These are phyloP conservation scores for Cercospora janseana DNA, from an alignment of 2,329 filamentous ascomycete genomes.

Conservation along the genomic window DNA sequence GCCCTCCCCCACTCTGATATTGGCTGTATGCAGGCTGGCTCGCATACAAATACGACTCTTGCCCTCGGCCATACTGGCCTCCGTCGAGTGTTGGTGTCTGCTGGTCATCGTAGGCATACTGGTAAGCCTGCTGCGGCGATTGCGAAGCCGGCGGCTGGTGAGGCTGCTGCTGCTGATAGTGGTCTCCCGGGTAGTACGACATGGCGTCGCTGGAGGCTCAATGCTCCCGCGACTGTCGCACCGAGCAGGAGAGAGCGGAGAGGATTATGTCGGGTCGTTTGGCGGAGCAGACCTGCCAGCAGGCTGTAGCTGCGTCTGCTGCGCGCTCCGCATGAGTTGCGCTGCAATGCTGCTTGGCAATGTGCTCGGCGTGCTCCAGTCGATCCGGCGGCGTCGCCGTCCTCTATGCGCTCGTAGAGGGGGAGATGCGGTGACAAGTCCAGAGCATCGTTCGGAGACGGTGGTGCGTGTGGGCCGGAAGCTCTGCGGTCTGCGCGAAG, in stretches of 20 bases:
- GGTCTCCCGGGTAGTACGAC: constrained; percentile 57
- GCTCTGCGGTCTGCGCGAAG: too few species aligned
- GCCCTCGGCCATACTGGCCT: constrained; percentile 24
- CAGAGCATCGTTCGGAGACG: background rate
- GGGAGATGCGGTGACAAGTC: background rate
- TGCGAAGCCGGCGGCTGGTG: constrained; percentile 17
- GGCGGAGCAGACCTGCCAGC: constrained; percentile 20
- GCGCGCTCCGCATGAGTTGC: constrained; percentile 14
- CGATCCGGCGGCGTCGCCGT: background rate
- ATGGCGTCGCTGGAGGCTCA: constrained; percentile 38
- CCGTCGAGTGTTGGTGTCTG: constrained; percentile 31
- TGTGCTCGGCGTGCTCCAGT: background rate
- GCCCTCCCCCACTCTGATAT: constrained; percentile 29
- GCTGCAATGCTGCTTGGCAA: background rate
- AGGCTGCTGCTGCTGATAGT: constrained; percentile 38
- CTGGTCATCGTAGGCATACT: constrained; percentile 30
- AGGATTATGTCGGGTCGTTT: constrained; percentile 18
- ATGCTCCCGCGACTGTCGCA: constrained; percentile 4
- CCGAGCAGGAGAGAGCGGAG: background rate
- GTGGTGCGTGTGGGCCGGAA: too few species aligned
- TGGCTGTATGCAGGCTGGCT: constrained; percentile 30
- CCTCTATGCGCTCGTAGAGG: background rate
- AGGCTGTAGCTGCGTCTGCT: constrained; percentile 16
- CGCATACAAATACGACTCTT: constrained; percentile 26
- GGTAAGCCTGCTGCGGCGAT: constrained; percentile 25